Evolutionary conservation across 192 early-diverging fungal species (phyloP), one percentile per base, ranked within the genome.

Genomic region (Pilaira anomala): DNA sequence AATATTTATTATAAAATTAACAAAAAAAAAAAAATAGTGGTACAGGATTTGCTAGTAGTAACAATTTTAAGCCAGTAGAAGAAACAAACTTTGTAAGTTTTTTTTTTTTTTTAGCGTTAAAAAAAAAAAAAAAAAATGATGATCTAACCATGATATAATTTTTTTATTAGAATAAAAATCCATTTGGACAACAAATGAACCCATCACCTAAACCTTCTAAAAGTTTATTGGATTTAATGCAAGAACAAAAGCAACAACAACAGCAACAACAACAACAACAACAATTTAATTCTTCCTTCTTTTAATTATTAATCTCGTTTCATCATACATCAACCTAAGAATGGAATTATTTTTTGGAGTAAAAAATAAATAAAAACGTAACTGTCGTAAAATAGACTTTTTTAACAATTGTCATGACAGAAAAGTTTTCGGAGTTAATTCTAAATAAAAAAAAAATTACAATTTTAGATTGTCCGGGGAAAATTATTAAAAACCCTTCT

Each of bases 11-110:
- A n/a, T n/a, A n/a, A n/a, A n/a, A n/a, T n/a, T n/a, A n/a, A n/a
- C n/a, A n/a, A n/a, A n/a, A n/a, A n/a, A n/a, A n/a, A n/a, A n/a
- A n/a, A n/a, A n/a, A n/a, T 18, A 71, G 69, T 14, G 69, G 69
- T 25, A 49, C 69, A 16, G 62, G 62, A 3, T 71, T 65, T 71
- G 69, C 69, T 9, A 71, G 63, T 29, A 54, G 51, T 44, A 39
- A 44, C n/a, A 52, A 64, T 8, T 33, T 51, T 13, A 36, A 64
- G 13, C 62, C 50, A 18, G 40, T 28, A 44, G 50, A 18, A 25
- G 33, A 39, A 18, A 41, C 7, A 64, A 42, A 50, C 54, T 9
- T 9, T 36, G 33, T 36, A 4, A 36, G 33, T 36, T 36, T 36
- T 36, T 36, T 36, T 36, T 1, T 36, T 36, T 36, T 36, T 36